phyloP scores from a whole-genome alignment of 2,329 filamentous ascomycete species.

The Arthroderma sp. region DNA sequence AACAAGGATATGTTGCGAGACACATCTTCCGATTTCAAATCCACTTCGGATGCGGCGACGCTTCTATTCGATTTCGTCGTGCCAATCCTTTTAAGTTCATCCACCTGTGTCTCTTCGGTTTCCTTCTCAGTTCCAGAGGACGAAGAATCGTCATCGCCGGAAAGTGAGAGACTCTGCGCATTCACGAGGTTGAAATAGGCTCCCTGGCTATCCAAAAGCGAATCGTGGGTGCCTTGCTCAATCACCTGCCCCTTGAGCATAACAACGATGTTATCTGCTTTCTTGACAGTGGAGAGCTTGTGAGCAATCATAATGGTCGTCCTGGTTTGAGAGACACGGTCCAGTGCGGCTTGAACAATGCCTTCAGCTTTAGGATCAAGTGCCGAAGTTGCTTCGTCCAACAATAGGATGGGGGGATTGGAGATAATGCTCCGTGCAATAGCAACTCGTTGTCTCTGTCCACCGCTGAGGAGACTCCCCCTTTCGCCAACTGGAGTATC shows the following conservation, averaged over 20 bases:
- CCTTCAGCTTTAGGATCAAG: slow-evolving; percentile 78
- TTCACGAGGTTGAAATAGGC: slow-evolving; percentile 70
- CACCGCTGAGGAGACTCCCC: slow-evolving; percentile 72
- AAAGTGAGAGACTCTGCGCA: slow-evolving; percentile 31
- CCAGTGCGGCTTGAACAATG: slow-evolving; percentile 71
- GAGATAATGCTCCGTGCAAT: slow-evolving; percentile 74
- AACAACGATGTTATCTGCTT: slow-evolving; percentile 81
- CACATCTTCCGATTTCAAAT: slow-evolving; percentile 4
- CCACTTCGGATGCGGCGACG: slow-evolving; percentile 3
- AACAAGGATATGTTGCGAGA: slow-evolving; percentile 15
- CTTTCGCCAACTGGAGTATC: slow-evolving; percentile 78
- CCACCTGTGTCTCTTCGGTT: background rate
- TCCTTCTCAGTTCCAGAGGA: slow-evolving; percentile 4
- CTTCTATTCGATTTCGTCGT: slow-evolving; percentile 6
- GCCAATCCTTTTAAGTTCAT: slow-evolving; percentile 2
- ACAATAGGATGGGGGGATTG: slow-evolving; percentile 69
- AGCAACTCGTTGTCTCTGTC: slow-evolving; percentile 82
- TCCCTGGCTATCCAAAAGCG: slow-evolving; percentile 51
- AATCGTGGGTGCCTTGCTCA: slow-evolving; percentile 72
- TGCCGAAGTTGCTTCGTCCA: slow-evolving; percentile 79
- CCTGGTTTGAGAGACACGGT: slow-evolving; percentile 61
- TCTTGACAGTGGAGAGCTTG: slow-evolving; percentile 71
- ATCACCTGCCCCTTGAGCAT: slow-evolving; percentile 69
- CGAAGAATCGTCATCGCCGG: slow-evolving; percentile 3
- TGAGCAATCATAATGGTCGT: slow-evolving; percentile 86